Percentiles rank a stretch among this genome's conserved stretches.
Evolutionary conservation across 192 early-diverging fungal genomes (phyloP).

Genomic region (Entomortierella beljakovae): DNA sequence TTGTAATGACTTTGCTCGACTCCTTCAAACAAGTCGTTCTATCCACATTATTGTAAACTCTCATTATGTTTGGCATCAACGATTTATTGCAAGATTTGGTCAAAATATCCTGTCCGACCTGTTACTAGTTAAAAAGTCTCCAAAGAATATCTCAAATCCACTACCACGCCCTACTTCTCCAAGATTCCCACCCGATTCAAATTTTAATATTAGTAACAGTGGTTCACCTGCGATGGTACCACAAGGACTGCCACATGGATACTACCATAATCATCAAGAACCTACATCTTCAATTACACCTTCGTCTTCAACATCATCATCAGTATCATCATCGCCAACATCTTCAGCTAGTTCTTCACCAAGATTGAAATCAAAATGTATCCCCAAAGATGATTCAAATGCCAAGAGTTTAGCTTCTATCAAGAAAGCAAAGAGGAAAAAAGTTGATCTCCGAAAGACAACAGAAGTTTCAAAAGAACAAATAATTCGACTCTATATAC

Average conservation of each 20-base stretch:
- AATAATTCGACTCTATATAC: conserved; percentile 30
- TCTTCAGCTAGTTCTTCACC: not conserved
- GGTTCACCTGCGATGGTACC: not conserved
- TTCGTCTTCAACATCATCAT: not conserved
- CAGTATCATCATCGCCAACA: not conserved
- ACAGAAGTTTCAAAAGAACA: conserved; percentile 19
- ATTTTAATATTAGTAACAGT: conserved; percentile 3
- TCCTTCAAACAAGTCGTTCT: conserved; percentile 24
- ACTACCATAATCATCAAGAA: conserved; percentile 25
- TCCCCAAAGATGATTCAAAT: not conserved
- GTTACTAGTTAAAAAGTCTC: not conserved
- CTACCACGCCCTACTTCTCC: conserved; percentile 7
- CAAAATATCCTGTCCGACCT: conserved; percentile 13
- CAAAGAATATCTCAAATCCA: not conserved
- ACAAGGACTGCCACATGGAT: not conserved
- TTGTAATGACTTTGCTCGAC: conserved; percentile 29
- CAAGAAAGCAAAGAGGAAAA: conserved; percentile 17
- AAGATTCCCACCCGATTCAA: not conserved
- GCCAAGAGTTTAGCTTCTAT: not conserved
- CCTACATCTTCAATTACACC: conserved; percentile 4
- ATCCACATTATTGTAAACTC: conserved; percentile 21
- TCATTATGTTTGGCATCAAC: conserved; percentile 45
- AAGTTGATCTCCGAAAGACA: conserved; percentile 42
- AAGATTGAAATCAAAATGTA: too few relatives aligned
- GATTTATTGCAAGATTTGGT: conserved; percentile 33